A percentile compares a stretch with the other conserved stretches of the same genome.
Evolutionary conservation across 768 basidiomycete genomes (phyloP).

Genomic region (Guyanaporus albipodus): DNA sequence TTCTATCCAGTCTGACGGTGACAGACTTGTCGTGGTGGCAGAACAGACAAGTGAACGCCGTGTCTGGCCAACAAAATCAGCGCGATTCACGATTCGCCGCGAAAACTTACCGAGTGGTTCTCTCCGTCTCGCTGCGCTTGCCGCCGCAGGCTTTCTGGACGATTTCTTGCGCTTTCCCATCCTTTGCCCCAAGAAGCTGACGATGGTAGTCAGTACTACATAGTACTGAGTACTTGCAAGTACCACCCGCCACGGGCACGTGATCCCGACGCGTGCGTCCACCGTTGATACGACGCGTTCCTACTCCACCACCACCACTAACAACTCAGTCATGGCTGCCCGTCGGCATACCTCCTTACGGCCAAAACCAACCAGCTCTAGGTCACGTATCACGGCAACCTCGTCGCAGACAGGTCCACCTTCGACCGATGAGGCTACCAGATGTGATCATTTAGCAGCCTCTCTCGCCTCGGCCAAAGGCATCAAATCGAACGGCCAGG

Average conservation of each 20-base stretch:
- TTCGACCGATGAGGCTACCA: constrained; percentile 17
- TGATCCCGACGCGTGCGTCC: constrained; percentile 31
- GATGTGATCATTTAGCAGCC: constrained; percentile 21
- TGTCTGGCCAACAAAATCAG: constrained; percentile 45
- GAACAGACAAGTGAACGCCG: constrained; percentile 81
- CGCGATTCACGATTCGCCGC: neutral
- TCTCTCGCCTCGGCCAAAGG: constrained; percentile 22
- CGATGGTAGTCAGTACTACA: no score
- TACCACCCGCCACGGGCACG: constrained; percentile 18
- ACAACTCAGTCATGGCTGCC: constrained; percentile 48
- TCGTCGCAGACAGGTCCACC: constrained; percentile 29
- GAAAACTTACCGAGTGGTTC: constrained; percentile 61
- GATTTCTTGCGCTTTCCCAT: constrained; percentile 95
- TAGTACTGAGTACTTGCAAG: no score
- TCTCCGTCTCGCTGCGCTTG: constrained; percentile 58
- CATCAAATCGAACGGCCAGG: constrained; percentile 27
- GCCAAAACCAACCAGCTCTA: constrained; percentile 29
- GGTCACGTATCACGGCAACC: constrained; percentile 47
- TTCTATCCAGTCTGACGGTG: constrained; percentile 78
- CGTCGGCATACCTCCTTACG: constrained; percentile 56
- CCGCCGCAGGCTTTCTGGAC: constrained; percentile 69
- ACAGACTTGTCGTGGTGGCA: constrained; percentile 91
- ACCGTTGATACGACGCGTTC: constrained; percentile 32
- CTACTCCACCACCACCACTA: constrained; percentile 2
- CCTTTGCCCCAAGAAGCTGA: neutral